Base-by-base conservation (phyloP, 1,284 basidiomycete genomes). In the Coniophora puteana region DNA sequence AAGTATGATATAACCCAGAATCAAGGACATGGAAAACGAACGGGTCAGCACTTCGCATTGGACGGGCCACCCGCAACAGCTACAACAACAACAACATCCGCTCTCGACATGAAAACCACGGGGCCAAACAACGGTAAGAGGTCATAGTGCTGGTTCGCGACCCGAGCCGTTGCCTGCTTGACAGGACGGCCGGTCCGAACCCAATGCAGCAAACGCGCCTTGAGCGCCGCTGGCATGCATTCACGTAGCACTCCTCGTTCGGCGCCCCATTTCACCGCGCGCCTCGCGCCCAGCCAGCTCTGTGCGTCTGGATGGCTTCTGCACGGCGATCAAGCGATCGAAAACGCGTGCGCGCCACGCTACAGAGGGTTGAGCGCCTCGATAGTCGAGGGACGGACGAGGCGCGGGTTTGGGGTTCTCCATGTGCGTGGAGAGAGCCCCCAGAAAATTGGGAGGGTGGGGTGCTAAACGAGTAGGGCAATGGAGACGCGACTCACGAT, bases 201-300 rank as follows among this genome's bases (percentile, higher is more conserved):
- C 62, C 53, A 51, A 66, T 46, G 69, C 72, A 72, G 52, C 5
- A 26, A 5, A 49, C 43, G 53, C 59, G 65, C 64, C 61, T 47
- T 50, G 26, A 62, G 59, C 64, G 53, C 45, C 36, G 34, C 38
- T 52, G 52, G 51, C 36, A 54, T 60, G 58, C 67, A 38, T 43
- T 66, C 65, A 65, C 76, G 77, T 76, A 79, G 80, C 84, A 85
- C 86, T 88, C 79, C 83, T 88, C 86, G 85, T 84, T 89, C 86
- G 79, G 85, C 85, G 85, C 84, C 87, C 87, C 87, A 82, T 89
- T 89, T 90, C 87, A 89, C 87, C 86, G 69, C 83, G 71, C 76
- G 72, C 80, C 76, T 72, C 82, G 80, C 79, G 84, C 77, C 83
- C 83, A 84, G 80, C 84, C 80, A 72, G 64, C 66, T 68, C 76